Base-by-base conservation (phyloP, 2,329 filamentous ascomycete genomes). In the Pseudocercospora crystallina region DNA sequence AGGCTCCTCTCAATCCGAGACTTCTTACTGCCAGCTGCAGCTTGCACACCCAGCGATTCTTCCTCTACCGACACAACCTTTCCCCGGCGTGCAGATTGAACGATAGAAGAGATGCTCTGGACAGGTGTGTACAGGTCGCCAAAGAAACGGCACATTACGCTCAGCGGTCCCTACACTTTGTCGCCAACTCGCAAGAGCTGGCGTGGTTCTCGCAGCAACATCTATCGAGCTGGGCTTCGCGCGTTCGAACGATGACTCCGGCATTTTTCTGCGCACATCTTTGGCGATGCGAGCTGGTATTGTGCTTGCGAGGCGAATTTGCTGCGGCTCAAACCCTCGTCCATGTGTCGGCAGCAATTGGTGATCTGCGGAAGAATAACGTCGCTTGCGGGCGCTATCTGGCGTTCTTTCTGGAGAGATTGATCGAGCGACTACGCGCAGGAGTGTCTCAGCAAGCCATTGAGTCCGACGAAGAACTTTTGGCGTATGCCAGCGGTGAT, bases 11-110 rank as follows among this genome's bases (percentile, higher is more conserved):
- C 36, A 85, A 94, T 51, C 84, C 89, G 8, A 80, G 85, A 45
- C 83, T 86, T 35, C 76, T 97, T 11, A 82, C 84, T 20, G 87
- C 90, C 0, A 76, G 95, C 8, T 80, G 88, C 30, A 85, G 89
- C 63, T 80, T 97, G 8, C 85, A 96, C 54, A 88, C 89, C 53
- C 85, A 87, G 12, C 86, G 90, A n/a, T 80, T 96, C 29, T 77
- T 94, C 33, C 80, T 99, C 8, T 89, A 96, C 69, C 83, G 94
- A 36, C 90, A 95, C 63, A 96, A 97, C 64, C 77, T 97, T 8
- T 85, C 84, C 0, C 87, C 90, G 0, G 76, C 76, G 8, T 90
- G 86, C 63, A 78, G 85, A 0, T 69, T 76, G 1, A 78, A 86
- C 30, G 81, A 85, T 36, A 82, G 92, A 37, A 71, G 78, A 3